These are phyloP conservation scores for Articulospora tetracladia DNA, from an alignment of 495 filamentous ascomycete species.

Conservation along the genomic window DNA sequence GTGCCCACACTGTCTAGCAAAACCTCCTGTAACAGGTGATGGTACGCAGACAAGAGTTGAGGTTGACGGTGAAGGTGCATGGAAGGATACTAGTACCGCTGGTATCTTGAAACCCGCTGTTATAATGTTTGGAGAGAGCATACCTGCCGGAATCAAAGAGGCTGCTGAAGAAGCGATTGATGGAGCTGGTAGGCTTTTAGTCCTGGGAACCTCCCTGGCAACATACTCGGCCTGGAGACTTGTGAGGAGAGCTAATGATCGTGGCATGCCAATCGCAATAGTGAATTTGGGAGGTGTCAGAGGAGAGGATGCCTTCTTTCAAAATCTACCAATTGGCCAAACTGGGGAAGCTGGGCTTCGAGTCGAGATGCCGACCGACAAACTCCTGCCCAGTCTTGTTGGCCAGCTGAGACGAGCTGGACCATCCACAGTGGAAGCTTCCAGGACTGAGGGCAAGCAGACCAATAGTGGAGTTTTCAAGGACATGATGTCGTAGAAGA, in stretches of 20 bases:
- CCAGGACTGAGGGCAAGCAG: conserved; percentile 3
- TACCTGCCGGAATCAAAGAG: conserved; percentile 58
- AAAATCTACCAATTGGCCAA: conserved; percentile 41
- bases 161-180: conserved; percentile 81
- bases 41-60: conserved; percentile 56
- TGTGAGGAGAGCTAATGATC: conserved; percentile 74
- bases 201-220: conserved; percentile 85
- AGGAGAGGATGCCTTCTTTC: conserved; percentile 70
- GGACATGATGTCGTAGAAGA: conserved; percentile 43
- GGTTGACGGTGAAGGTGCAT: conserved; percentile 79
- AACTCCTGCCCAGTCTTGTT: conserved; percentile 50
- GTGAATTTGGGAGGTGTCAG: conserved; percentile 81
- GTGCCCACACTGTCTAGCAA: conserved; percentile 73
- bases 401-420: conserved; percentile 28
- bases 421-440: conserved; percentile 17
- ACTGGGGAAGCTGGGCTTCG: conserved; percentile 44
- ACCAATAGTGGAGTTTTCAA: conserved; percentile 37
- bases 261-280: conserved; percentile 79
- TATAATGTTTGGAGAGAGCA: conserved; percentile 93
- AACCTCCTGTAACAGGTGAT: conserved; percentile 57
- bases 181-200: conserved; percentile 64
- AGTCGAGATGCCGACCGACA: conserved; percentile 50
- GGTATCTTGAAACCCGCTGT: conserved; percentile 90
- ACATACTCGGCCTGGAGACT: conserved; percentile 94
- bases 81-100: conserved; percentile 60